These are phyloP conservation scores for Apostasia ramifera DNA, from an alignment of 106 monocot genomes.

Conservation along the genomic window DNA sequence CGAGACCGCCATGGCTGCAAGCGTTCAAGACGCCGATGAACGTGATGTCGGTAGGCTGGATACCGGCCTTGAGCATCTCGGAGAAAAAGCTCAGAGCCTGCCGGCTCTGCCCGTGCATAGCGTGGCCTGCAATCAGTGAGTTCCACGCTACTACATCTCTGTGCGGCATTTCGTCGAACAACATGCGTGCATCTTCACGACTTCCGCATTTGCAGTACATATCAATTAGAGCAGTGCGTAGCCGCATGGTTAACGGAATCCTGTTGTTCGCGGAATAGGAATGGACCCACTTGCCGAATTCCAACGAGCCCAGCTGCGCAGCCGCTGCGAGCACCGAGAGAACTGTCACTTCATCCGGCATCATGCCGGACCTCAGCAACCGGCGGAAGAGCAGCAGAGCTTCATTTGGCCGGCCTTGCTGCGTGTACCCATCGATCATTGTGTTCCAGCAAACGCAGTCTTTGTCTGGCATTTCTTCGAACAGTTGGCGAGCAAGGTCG, in stretches of 20 bases:
- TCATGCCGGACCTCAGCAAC: slow-evolving; percentile 33
- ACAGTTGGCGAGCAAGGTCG: slow-evolving; percentile 37
- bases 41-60: slow-evolving; percentile 65
- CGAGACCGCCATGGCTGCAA: slow-evolving; percentile 69
- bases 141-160: slow-evolving; percentile 73
- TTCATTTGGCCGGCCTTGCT: slow-evolving; percentile 46
- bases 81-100: slow-evolving; percentile 42
- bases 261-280: slow-evolving; percentile 25
- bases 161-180: slow-evolving; percentile 39
- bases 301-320: slow-evolving; percentile 54
- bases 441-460: slow-evolving; percentile 73
- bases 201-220: slow-evolving; percentile 87
- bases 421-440: slow-evolving; percentile 81
- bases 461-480: slow-evolving; percentile 36
- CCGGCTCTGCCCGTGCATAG: slow-evolving; percentile 61
- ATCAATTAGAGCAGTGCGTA: slow-evolving; percentile 70
- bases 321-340: slow-evolving; percentile 49
- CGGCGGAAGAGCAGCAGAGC: slow-evolving; percentile 42
- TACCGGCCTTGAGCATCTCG: slow-evolving; percentile 14
- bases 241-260: slow-evolving; percentile 20
- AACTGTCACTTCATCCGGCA: slow-evolving; percentile 43
- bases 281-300: slow-evolving; percentile 61
- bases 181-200: slow-evolving; percentile 51
- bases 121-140: slow-evolving; percentile 64
- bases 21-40: slow-evolving; percentile 69